Evolutionary conservation across 2,329 filamentous ascomycete species (phyloP).

Genomic region (Paraconiothyrium brasiliense): DNA sequence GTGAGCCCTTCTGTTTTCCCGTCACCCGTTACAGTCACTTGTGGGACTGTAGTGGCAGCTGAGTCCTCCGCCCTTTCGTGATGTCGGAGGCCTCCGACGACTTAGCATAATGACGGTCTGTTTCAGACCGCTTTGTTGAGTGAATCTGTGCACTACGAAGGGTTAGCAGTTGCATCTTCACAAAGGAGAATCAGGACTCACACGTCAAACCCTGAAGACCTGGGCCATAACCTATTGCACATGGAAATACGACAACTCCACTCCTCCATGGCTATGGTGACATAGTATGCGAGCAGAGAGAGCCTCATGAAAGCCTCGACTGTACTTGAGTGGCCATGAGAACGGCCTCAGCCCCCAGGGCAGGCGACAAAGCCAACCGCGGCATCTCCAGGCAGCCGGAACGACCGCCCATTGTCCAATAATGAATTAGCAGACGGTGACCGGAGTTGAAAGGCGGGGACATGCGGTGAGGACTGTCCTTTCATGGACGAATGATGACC

Average conservation of each 20-base stretch:
- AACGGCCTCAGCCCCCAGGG: conserved; percentile 5
- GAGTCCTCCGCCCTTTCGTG: conserved; percentile 4
- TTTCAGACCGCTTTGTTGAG: not conserved
- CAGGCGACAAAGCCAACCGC: not conserved
- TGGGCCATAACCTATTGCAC: not conserved
- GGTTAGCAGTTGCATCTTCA: not conserved
- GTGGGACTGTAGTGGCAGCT: not conserved
- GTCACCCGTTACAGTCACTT: conserved; percentile 4
- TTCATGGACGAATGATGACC: conserved; percentile 10
- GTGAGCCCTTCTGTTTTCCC: not conserved
- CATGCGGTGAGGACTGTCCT: not conserved
- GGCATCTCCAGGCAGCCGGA: conserved; percentile 7
- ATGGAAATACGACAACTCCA: not conserved
- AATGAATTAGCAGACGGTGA: not conserved
- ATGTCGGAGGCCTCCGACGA: not conserved
- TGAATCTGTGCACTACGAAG: not conserved
- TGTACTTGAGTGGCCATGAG: not conserved
- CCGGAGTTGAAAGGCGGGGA: not conserved
- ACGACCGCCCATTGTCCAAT: not conserved
- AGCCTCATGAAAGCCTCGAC: not conserved
- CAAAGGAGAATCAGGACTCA: not conserved
- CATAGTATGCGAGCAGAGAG: not conserved
- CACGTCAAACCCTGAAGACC: not conserved
- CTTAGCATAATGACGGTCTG: not conserved
- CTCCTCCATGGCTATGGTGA: too few relatives aligned